These are phyloP conservation scores for Pseudogymnoascus sp. DNA, from an alignment of 2,329 filamentous ascomycete species.

Conservation along the genomic window DNA sequence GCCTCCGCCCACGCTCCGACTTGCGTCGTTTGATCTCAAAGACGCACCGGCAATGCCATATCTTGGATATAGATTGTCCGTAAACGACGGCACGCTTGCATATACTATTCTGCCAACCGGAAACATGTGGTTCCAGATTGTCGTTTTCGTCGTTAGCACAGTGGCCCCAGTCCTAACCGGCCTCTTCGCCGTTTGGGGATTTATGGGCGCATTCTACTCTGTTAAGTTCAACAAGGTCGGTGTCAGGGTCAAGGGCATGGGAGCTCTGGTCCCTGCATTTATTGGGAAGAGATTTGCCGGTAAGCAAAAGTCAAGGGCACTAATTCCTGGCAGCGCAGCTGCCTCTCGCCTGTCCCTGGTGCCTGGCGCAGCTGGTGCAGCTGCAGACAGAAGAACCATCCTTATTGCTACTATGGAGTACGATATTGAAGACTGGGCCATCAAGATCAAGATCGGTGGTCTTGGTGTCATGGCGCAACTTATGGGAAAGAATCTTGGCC, in stretches of 20 bases:
- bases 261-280: background rate
- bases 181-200: slow-evolving; percentile 44
- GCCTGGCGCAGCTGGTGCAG: background rate
- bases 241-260: slow-evolving; percentile 28
- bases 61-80: slow-evolving; percentile 46
- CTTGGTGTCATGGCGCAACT: slow-evolving; percentile 64
- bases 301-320: background rate
- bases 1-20: slow-evolving; percentile 50
- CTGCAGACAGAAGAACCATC: slow-evolving; percentile 41
- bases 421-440: slow-evolving; percentile 62
- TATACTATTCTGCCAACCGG: slow-evolving; percentile 48
- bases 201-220: slow-evolving; percentile 47
- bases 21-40: slow-evolving; percentile 52
- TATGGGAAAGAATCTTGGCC: slow-evolving; percentile 56
- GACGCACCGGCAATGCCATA: slow-evolving; percentile 45
- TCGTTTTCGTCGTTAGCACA: slow-evolving; percentile 46
- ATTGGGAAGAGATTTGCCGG: background rate
- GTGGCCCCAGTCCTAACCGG: slow-evolving; percentile 46
- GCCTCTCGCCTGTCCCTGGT: background rate
- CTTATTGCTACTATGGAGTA: slow-evolving; percentile 68
- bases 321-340: background rate
- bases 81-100: slow-evolving; percentile 48
- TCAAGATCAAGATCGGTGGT: slow-evolving; percentile 67
- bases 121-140: slow-evolving; percentile 45
- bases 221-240: slow-evolving; percentile 54